Conservation (phyloP, 2,329 filamentous ascomycete genomes). For the Hypoxylon sp. region DNA sequence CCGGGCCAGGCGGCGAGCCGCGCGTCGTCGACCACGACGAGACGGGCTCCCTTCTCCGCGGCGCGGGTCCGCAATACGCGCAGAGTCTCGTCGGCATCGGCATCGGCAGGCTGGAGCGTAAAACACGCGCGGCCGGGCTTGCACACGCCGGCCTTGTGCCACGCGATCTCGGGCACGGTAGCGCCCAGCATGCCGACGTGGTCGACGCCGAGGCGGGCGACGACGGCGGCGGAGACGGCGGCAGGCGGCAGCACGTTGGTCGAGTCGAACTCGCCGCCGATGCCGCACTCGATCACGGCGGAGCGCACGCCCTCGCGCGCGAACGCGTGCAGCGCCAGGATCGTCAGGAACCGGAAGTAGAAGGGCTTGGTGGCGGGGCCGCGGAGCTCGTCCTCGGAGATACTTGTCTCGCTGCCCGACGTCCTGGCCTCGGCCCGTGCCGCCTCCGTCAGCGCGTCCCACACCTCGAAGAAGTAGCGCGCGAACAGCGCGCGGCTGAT, state of each 20-base stretch:
- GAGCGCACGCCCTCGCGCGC: slow-evolving; percentile 76
- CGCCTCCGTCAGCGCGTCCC: slow-evolving; percentile 66
- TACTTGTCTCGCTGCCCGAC: slow-evolving; percentile 38
- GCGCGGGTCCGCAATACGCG: slow-evolving; percentile 67
- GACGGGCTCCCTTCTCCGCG: slow-evolving; percentile 58
- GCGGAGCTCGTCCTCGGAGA: slow-evolving; percentile 55
- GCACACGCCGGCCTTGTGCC: slow-evolving; percentile 92
- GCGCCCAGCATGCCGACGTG: slow-evolving; percentile 82
- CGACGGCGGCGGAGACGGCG: slow-evolving; percentile 73
- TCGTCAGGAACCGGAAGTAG: slow-evolving; percentile 90
- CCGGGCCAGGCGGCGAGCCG: slow-evolving; percentile 53
- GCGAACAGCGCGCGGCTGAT: slow-evolving; percentile 75
- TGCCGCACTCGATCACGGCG: slow-evolving; percentile 90
- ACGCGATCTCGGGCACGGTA: slow-evolving; percentile 81
- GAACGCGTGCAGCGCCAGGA: slow-evolving; percentile 88
- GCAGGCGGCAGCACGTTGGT: slow-evolving; percentile 79
- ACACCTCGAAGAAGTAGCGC: slow-evolving; percentile 82
- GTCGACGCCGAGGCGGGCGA: slow-evolving; percentile 85
- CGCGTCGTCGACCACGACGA: slow-evolving; percentile 53
- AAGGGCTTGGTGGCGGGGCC: slow-evolving; percentile 77
- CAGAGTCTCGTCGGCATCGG: slow-evolving; percentile 46
- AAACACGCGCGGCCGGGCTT: slow-evolving; percentile 72
- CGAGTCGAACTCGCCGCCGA: slow-evolving; percentile 91
- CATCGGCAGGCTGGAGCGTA: slow-evolving; percentile 63
- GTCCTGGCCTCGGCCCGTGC: slow-evolving; percentile 41